These are phyloP conservation scores for Epithemia pelagica DNA, from an alignment of 108 stramenopile species.

Conservation along the genomic window DNA sequence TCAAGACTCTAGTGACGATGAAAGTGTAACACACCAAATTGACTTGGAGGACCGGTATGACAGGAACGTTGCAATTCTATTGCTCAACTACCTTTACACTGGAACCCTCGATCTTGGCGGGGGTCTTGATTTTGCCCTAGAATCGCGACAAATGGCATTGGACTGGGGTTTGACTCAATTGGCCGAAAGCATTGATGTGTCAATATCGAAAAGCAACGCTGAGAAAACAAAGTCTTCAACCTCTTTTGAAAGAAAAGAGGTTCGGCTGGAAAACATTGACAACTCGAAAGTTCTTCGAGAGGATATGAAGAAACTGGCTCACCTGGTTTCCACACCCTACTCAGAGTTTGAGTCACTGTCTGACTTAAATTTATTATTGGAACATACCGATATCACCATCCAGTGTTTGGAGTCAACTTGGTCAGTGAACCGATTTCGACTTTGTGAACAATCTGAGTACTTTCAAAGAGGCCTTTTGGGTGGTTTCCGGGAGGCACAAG, in stretches of 20 bases:
- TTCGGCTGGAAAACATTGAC: background rate
- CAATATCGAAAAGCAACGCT: background rate
- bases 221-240: background rate
- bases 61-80: background rate
- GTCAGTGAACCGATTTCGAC: slow-evolving; percentile 1
- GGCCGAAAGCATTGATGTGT: background rate
- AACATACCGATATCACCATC: slow-evolving; percentile 3
- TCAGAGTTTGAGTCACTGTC: background rate
- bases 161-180: background rate
- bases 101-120: background rate
- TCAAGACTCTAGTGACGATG: background rate
- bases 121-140: slow-evolving; percentile 1
- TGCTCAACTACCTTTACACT: slow-evolving; percentile 15
- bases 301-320: slow-evolving; percentile 6
- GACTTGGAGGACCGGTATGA: background rate
- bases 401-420: slow-evolving; percentile 8
- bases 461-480: slow-evolving; percentile 4
- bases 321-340: slow-evolving; percentile 7
- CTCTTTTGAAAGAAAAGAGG: background rate
- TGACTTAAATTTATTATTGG: background rate
- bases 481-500: slow-evolving; percentile 9
- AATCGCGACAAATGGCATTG: background rate
- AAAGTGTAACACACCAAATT: background rate
- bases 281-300: background rate
- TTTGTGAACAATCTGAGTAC: slow-evolving; percentile 5